Percentiles rank a stretch among this genome's conserved stretches.
These are phyloP conservation scores for Fusarium haematococcum DNA, from an alignment of 2,329 filamentous ascomycete species.

Conservation along the genomic window DNA sequence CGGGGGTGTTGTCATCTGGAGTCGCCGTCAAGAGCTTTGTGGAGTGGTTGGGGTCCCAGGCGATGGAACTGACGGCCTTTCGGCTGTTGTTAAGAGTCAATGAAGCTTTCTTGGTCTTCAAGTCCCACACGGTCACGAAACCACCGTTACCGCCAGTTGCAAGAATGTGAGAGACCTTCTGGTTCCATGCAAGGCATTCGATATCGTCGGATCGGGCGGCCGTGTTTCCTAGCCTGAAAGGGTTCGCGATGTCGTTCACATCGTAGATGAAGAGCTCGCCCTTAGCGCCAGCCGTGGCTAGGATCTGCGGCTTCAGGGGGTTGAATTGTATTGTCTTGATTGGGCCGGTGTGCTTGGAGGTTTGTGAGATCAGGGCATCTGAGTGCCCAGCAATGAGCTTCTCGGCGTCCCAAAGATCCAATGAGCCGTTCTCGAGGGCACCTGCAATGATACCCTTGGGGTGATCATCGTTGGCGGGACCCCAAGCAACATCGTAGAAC, in stretches of 20 bases:
- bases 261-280: slow-evolving; percentile 98
- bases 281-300: slow-evolving; percentile 93
- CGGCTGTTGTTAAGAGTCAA: slow-evolving; percentile 95
- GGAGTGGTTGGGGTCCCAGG: slow-evolving; percentile 95
- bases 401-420: slow-evolving; percentile 93
- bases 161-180: slow-evolving; percentile 95
- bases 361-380: slow-evolving; percentile 87
- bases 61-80: slow-evolving; percentile 93
- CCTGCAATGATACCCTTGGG: slow-evolving; percentile 92
- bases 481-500: slow-evolving; percentile 98
- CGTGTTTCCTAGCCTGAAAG: slow-evolving; percentile 88
- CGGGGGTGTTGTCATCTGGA: slow-evolving; percentile 86
- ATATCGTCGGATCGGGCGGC: slow-evolving; percentile 94
- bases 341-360: slow-evolving; percentile 89
- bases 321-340: slow-evolving; percentile 98
- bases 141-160: slow-evolving; percentile 93
- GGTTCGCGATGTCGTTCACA: slow-evolving; percentile 87
- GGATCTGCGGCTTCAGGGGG: slow-evolving; percentile 87
- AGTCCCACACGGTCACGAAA: slow-evolving; percentile 98
- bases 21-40: slow-evolving; percentile 95
- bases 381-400: slow-evolving; percentile 68
- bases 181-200: slow-evolving; percentile 98
- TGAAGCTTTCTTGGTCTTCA: slow-evolving; percentile 97
- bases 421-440: slow-evolving; percentile 91
- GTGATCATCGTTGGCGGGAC: slow-evolving; percentile 80